A percentile compares a stretch with the other conserved stretches of the same genome.
Conservation (phyloP, 1,284 basidiomycete species). For the Pyrrhoderma lamaoense region DNA sequence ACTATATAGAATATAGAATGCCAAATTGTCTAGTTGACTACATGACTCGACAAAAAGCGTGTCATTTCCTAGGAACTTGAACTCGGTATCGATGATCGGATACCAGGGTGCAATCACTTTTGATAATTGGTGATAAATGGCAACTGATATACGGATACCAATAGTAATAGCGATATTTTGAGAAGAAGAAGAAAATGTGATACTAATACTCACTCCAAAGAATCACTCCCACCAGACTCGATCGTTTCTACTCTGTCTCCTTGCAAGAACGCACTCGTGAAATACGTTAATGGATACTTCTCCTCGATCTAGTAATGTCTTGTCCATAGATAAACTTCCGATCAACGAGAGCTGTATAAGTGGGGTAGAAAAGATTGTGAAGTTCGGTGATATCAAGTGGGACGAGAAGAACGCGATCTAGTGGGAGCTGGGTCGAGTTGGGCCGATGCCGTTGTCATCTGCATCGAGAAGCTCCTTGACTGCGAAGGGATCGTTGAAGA, state of each 20-base stretch:
- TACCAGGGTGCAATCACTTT: too few species aligned
- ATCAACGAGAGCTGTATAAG: slow-evolving; percentile 51
- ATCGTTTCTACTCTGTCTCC: slow-evolving; percentile 59
- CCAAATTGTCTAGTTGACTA: too few species aligned
- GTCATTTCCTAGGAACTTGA: too few species aligned
- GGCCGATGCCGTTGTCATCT: background rate
- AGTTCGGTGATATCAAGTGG: slow-evolving; percentile 77
- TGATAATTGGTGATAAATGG: too few species aligned
- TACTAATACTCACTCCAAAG: slow-evolving; percentile 45
- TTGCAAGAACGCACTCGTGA: slow-evolving; percentile 75
- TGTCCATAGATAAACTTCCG: slow-evolving; percentile 32
- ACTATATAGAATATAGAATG: too few species aligned
- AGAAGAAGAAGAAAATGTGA: background rate
- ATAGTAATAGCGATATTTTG: too few species aligned
- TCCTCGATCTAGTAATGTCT: slow-evolving; percentile 12
- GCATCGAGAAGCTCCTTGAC: slow-evolving; percentile 58
- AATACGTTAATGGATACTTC: slow-evolving; percentile 52
- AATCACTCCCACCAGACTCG: slow-evolving; percentile 69
- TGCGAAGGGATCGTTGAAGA: slow-evolving; percentile 88
- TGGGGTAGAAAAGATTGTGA: slow-evolving; percentile 70
- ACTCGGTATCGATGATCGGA: too few species aligned
- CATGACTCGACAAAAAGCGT: too few species aligned
- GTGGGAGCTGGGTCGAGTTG: slow-evolving; percentile 32
- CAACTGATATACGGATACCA: too few species aligned
- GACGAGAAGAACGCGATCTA: slow-evolving; percentile 59